Base-by-base conservation (phyloP, 164 flowering plant genomes). In the Cinnamomum chago region DNA sequence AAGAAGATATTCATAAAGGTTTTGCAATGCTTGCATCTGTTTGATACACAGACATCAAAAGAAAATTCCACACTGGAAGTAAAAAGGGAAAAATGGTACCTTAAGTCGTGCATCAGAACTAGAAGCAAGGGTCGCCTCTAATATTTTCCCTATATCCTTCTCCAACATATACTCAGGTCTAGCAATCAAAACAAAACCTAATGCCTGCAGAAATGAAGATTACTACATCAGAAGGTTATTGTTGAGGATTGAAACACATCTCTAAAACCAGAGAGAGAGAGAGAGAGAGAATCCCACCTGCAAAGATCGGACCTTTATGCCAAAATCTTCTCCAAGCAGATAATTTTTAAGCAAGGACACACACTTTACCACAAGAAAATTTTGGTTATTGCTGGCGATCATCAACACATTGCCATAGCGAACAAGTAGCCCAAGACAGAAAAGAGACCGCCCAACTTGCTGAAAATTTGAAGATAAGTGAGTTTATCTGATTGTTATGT, bases 11-110 rank as follows among this genome's bases (percentile, higher is more conserved):
- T 95, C 99, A 35, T 88, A 84, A 75, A 95, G 78, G 81, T 93
- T 95, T 81, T 92, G 97, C 86, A 95, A 78, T 23, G 90, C 85
- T 85, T 95, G 99, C 85, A 91, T 84, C 99, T 95, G 95, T 70
- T 58, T 70, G 67, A 81, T 66, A 68, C 25, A 82, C 60, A 81
- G 79, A 30, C 2, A 64, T 70, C 24, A 35, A 40, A 70, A 12
- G 25, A 65, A n/a, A 23, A 18, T 40, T 33, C 55, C 51, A 77
- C 22, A 23, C 12, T 60, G 3, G 66, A 71, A 77, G 50, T 1
- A 71, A 13, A 69, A 69, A 10, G 22, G 50, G 65, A 24, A 28
- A 23, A 47, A 35, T 25, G 58, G 67, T 87, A 93, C 99, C 98
- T 93, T 93, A 17, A 95, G 84, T 52, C 90, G 92, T 75, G 79